Evolutionary conservation across 306 rosid species (phyloP), one percentile per base, ranked within the genome.

Genomic region (Prunus kanzakura): DNA sequence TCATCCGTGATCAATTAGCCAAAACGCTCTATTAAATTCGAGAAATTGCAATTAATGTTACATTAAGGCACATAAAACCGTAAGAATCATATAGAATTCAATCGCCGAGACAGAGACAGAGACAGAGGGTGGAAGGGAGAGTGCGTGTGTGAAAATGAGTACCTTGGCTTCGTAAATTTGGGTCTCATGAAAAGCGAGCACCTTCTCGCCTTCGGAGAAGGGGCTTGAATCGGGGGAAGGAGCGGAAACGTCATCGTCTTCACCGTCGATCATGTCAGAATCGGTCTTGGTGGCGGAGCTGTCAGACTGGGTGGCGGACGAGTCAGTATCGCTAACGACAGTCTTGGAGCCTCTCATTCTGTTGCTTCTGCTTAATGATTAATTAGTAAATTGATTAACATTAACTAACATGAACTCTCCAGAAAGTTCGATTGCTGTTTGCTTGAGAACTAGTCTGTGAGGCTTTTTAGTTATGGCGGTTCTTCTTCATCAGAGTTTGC

Each of bases 141-240:
- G 52, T 11, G 14, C 52, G 12, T 47, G 52, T 47, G 3, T 10
- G 63, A 14, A 38, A 4, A 43, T 3, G 1, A 32, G 41, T 46
- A 89, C 96, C 96, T 90, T 94, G 45, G 96, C 98, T 64, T 81
- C 90, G 79, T 94, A 94, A 22, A 87, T 76, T 64, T 46, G 72
- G 43, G 6, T 0, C 45, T 45, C 74, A 58, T 90, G 95, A 35
- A 16, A 82, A 43, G 90, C 96, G 23, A 94, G 82, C 74, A 86
- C 92, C 86, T 78, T 89, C 51, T 90, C 95, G 35, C 85, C 91
- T 38, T 46, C 87, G 2, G 71, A 64, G 61, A 55, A 91, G 41
- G 95, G 91, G 76, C 84, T 46, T 9, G 91, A 86, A 64, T 82
- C 81, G 35, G 29, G 74, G 57, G 86, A 30, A 18, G 76, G 75